Conservation (phyloP, 768 basidiomycete genomes). For the Suillus weaverae region DNA sequence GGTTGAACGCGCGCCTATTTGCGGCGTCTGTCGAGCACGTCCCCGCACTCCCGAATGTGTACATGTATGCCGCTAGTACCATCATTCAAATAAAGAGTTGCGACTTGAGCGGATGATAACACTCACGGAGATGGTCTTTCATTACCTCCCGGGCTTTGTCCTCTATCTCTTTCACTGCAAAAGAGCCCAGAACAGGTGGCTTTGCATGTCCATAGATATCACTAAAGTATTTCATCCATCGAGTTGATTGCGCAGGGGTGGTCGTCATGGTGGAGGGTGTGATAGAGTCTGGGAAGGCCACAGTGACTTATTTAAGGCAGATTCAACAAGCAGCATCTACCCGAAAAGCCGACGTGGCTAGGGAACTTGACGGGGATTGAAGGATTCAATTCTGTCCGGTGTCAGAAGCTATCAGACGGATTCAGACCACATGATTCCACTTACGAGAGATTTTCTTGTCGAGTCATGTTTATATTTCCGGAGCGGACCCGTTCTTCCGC, state of each 20-base stretch:
- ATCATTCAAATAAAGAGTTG: neutral
- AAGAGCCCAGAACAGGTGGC: constrained; percentile 50
- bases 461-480: neutral
- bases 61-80: constrained; percentile 63
- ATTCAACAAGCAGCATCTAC: too few relatives aligned
- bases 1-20: constrained; percentile 64
- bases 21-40: constrained; percentile 62
- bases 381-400: neutral
- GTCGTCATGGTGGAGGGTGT: constrained; percentile 16
- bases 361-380: constrained; percentile 37
- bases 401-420: neutral
- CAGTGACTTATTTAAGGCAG: neutral
- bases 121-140: constrained; percentile 55
- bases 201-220: constrained; percentile 21
- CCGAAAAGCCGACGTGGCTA: neutral
- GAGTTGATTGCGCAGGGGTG: constrained; percentile 17
- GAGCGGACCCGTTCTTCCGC: neutral
- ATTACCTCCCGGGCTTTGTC: constrained; percentile 62
- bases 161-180: constrained; percentile 62
- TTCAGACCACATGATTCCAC: neutral
- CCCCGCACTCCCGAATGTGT: constrained; percentile 78
- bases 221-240: constrained; percentile 28
- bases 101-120: neutral
- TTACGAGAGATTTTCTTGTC: neutral
- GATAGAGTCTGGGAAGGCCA: neutral